Evolutionary conservation across 441 rosid species (phyloP).

Genomic region (Biscutella auriculata): DNA sequence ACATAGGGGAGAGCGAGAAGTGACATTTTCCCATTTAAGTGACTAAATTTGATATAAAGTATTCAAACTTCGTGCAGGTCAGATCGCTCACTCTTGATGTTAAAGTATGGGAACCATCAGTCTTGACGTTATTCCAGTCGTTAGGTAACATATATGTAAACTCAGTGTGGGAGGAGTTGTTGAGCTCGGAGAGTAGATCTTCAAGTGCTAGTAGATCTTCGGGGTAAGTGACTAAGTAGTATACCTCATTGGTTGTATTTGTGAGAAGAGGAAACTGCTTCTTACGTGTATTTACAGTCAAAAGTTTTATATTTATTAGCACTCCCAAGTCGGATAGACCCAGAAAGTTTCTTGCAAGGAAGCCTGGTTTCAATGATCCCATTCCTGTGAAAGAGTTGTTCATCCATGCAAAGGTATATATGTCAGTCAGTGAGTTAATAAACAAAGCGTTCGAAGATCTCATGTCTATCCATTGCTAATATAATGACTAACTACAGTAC

Average conservation of each 20-base stretch:
- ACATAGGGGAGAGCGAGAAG: neutral
- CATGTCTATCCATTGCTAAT: neutral
- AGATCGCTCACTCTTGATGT: slow-evolving; percentile 96
- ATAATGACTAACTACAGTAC: slow-evolving; percentile 44
- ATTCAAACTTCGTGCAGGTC: slow-evolving; percentile 44
- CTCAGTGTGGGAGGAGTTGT: slow-evolving; percentile 74
- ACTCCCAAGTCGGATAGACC: slow-evolving; percentile 38
- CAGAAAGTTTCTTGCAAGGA: slow-evolving; percentile 43
- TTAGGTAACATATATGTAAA: slow-evolving; percentile 66
- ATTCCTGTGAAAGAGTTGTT: slow-evolving; percentile 78
- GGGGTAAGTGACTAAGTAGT: slow-evolving; percentile 34
- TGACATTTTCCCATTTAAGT: neutral
- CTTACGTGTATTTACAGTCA: slow-evolving; percentile 14
- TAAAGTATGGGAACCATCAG: slow-evolving; percentile 85
- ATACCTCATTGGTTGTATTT: slow-evolving; percentile 4
- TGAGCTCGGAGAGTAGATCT: slow-evolving; percentile 38
- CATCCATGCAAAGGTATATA: slow-evolving; percentile 79
- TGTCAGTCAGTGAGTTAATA: neutral
- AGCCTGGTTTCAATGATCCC: slow-evolving; percentile 59
- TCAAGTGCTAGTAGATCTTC: slow-evolving; percentile 28
- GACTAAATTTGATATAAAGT: neutral
- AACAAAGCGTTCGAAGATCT: neutral
- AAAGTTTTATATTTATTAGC: slow-evolving; percentile 25
- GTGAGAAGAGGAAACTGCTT: neutral
- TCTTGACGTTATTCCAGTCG: slow-evolving; percentile 64